Conservation (phyloP, 2,329 filamentous ascomycete species). For the Colletotrichum tropicale region DNA sequence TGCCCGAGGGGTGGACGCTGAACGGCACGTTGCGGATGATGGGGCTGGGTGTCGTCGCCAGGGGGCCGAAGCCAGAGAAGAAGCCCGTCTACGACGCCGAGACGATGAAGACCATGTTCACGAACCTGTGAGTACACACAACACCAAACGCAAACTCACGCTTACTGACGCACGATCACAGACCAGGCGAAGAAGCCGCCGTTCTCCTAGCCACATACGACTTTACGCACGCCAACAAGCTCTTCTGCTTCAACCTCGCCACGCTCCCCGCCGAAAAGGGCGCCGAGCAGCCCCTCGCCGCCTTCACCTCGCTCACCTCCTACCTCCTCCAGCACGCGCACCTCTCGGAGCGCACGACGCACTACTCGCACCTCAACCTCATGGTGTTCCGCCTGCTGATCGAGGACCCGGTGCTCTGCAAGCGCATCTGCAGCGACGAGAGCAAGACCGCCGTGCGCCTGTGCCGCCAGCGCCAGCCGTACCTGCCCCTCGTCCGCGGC, state of each 20-base stretch:
- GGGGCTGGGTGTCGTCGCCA: constrained; percentile 77
- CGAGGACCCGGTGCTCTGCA: constrained; percentile 83
- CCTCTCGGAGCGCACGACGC: constrained; percentile 75
- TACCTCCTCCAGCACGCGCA: constrained; percentile 95
- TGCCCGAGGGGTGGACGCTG: constrained; percentile 88
- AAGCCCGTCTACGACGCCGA: constrained; percentile 72
- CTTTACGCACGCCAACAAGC: constrained; percentile 91
- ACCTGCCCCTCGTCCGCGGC: constrained; percentile 74
- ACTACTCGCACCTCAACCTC: constrained; percentile 85
- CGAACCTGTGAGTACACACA: constrained; percentile 66
- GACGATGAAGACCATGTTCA: constrained; percentile 81
- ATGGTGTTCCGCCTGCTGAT: constrained; percentile 86
- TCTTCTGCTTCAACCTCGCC: constrained; percentile 88
- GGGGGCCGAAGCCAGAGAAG: constrained; percentile 68
- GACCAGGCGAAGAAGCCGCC: constrained; percentile 79
- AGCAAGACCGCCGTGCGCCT: constrained; percentile 76
- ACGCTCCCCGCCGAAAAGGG: constrained; percentile 66
- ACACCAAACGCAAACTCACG: neutral
- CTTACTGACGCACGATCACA: constrained; percentile 40
- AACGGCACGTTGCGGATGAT: constrained; percentile 82
- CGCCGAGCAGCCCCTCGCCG: constrained; percentile 76
- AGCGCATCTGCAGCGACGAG: constrained; percentile 82
- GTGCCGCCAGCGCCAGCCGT: constrained; percentile 88
- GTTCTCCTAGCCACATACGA: constrained; percentile 88
- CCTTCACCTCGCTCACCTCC: constrained; percentile 86